These are phyloP conservation scores for Telfairia occidentalis DNA, from an alignment of 331 rosid species.

Conservation along the genomic window DNA sequence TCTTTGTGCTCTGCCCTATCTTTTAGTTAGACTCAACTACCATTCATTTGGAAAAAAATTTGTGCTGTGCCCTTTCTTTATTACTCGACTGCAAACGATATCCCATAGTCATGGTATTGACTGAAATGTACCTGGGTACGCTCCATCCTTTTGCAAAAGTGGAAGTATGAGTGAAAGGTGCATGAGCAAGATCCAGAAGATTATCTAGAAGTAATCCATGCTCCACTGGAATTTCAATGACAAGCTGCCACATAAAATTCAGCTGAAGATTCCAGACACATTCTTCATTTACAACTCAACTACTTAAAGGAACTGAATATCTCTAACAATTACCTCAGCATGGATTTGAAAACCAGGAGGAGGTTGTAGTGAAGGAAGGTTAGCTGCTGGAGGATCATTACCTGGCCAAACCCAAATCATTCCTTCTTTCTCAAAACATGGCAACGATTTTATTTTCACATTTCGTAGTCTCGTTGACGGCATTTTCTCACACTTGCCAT, in stretches of 20 bases:
- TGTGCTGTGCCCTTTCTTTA: too few species aligned
- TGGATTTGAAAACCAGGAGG: slow-evolving; percentile 83
- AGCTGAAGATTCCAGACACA: neutral
- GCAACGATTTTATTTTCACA: slow-evolving; percentile 73
- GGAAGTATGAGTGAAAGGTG: slow-evolving; percentile 97
- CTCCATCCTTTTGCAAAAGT: slow-evolving; percentile 98
- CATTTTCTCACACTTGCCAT: slow-evolving; percentile 97
- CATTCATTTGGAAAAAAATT: too few species aligned
- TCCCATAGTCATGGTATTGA: neutral
- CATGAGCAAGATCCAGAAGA: slow-evolving; percentile 97
- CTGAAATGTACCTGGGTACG: slow-evolving; percentile 71
- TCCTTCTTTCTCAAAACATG: slow-evolving; percentile 86
- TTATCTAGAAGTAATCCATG: slow-evolving; percentile 94
- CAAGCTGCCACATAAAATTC: slow-evolving; percentile 38
- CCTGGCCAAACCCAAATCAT: slow-evolving; percentile 99
- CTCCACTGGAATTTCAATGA: slow-evolving; percentile 93
- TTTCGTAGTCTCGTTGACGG: slow-evolving; percentile 59
- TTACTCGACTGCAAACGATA: neutral
- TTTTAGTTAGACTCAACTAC: too few species aligned
- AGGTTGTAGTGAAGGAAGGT: slow-evolving; percentile 69
- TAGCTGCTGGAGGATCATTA: slow-evolving; percentile 59
- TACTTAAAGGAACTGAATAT: neutral
- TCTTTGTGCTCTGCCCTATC: neutral
- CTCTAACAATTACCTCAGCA: slow-evolving; percentile 57
- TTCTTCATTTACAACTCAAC: neutral